A percentile compares a stretch with the other conserved stretches of the same genome.
Evolutionary conservation across 1,139 yeast genomes (phyloP).

Genomic region (Taiozyma sp.): DNA sequence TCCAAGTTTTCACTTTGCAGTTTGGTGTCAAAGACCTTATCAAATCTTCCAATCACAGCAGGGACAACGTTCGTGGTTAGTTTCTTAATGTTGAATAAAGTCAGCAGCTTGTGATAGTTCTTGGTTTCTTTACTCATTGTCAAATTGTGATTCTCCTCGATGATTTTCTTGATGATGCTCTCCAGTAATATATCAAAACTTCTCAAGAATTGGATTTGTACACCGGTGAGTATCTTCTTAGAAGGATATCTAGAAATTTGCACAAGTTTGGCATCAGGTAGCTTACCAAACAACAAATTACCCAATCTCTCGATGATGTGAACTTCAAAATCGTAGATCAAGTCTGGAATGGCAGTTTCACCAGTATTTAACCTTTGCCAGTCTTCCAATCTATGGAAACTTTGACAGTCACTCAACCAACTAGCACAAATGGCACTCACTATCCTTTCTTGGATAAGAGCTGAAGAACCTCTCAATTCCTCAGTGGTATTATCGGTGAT

Average conservation of each 20-base stretch:
- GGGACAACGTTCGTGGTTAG: conserved; percentile 42
- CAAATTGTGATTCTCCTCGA: conserved; percentile 28
- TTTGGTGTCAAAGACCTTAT: conserved; percentile 39
- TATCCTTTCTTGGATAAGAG: conserved; percentile 35
- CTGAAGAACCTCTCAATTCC: conserved; percentile 31
- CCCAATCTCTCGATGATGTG: conserved; percentile 32
- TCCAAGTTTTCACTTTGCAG: conserved; percentile 35
- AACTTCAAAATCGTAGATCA: conserved; percentile 37
- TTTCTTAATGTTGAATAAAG: conserved; percentile 47
- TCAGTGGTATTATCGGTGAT: conserved; percentile 35
- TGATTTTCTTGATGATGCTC: conserved; percentile 40
- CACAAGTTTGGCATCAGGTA: conserved; percentile 33
- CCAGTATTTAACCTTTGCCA: conserved; percentile 33
- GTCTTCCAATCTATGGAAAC: conserved; percentile 40
- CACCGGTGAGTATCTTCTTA: conserved; percentile 36
- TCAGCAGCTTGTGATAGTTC: conserved; percentile 33
- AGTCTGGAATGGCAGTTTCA: conserved; percentile 42
- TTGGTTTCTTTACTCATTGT: conserved; percentile 22
- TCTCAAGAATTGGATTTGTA: conserved; percentile 44
- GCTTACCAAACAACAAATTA: conserved; percentile 27
- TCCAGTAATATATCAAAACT: conserved; percentile 46
- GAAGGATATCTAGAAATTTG: conserved; percentile 36
- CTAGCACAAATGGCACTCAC: conserved; percentile 42
- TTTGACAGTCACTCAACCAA: conserved; percentile 44
- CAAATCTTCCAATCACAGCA: conserved; percentile 40